Conservation (phyloP, 805 yeast species). For the Saccharomycopsis microspora region DNA sequence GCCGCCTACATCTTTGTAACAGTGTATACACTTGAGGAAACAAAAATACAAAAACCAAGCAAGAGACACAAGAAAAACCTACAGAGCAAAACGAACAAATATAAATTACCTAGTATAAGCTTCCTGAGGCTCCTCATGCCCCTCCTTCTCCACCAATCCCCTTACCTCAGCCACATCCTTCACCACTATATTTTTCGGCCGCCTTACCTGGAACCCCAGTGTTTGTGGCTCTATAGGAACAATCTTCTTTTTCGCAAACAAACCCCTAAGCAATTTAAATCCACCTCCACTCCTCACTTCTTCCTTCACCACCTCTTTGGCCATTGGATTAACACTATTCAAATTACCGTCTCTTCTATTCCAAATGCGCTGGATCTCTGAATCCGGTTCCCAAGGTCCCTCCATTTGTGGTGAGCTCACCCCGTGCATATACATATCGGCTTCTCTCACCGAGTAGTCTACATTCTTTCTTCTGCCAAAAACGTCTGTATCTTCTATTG, state of each 20-base stretch:
- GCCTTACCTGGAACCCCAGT: conserved; percentile 22
- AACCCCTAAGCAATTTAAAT: neutral
- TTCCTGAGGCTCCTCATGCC: neutral
- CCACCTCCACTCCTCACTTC: neutral
- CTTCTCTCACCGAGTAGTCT: conserved; percentile 52
- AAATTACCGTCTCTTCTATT: conserved; percentile 29
- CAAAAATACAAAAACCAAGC: neutral
- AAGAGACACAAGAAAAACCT: neutral
- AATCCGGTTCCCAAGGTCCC: conserved; percentile 32
- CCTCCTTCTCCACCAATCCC: neutral
- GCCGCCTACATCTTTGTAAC: too few species aligned
- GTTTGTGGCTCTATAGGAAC: neutral
- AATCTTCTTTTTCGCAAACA: neutral
- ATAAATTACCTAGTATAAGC: neutral
- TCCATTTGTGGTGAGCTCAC: conserved; percentile 13
- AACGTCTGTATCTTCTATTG: neutral
- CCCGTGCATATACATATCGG: conserved; percentile 31
- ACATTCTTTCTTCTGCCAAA: conserved; percentile 18
- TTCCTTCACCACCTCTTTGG: neutral
- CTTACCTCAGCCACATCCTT: neutral
- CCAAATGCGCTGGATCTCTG: conserved; percentile 42
- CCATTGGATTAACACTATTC: conserved; percentile 14
- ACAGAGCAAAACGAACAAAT: neutral
- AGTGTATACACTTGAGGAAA: neutral
- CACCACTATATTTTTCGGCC: conserved; percentile 20